Base-by-base conservation (phyloP, 352 stramenopile genomes). In the Pythium brachiatum region DNA sequence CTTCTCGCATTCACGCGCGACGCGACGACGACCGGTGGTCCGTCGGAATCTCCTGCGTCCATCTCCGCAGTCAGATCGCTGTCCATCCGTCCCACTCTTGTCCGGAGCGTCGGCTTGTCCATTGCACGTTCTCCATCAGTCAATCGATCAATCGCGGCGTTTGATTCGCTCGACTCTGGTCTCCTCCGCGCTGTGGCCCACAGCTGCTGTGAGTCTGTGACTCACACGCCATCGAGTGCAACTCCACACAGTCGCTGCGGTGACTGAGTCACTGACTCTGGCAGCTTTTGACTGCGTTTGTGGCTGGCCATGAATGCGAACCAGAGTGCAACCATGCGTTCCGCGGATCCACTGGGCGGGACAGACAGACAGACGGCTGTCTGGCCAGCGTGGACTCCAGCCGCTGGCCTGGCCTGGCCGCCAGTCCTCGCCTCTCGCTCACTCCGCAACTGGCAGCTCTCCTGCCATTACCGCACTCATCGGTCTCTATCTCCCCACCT, bases 361-460 rank as follows among this genome's bases (percentile, higher is more conserved):
- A 48, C 41, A 48, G 41, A 26, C n/a, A 7, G 13, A 11, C 41
- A 26, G 41, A n/a, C 41, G 2, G 36, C 36, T 18, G 36, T 6
- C 41, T 26, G 5, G n/a, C n/a, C 41, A 18, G 15, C 16, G 36
- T 44, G 15, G 7, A 20, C 18, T 48, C 41, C 41, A 48, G 18
- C 41, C 41, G 41, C 29, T 34, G 29, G 29, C 29, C 29, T 34
- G 5, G 5, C 29, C 29, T 34, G 29, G 29, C 29, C 41, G n/a
- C 36, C 36, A 21, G 36, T 44, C 41, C 41, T 26, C n/a, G 6
- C 41, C 2, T n/a, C 7, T 16, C 18, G 41, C 41, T 48, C 41
- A 48, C 41, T 48, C 41, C 41, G 41, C 41, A 44, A 57, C n/a
- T 57, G 51, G 50, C 62, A 66, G 60, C 32, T 54, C 38, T 34